These are phyloP conservation scores for Russula abietina DNA, from an alignment of 768 basidiomycete species.

Conservation along the genomic window DNA sequence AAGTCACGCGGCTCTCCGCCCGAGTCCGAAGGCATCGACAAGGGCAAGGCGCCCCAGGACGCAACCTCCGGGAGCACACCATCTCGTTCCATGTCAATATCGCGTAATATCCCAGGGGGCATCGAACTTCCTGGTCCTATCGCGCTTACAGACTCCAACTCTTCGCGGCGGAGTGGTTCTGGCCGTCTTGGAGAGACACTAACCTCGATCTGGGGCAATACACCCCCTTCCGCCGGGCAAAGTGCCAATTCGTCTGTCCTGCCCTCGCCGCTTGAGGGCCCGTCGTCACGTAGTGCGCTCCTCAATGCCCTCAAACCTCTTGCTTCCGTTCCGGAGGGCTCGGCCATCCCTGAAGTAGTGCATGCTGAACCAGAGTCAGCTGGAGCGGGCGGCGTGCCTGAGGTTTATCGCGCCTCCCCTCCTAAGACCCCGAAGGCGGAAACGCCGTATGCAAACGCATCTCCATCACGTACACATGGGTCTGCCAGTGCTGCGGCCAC, in stretches of 20 bases:
- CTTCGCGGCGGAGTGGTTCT: constrained; percentile 36
- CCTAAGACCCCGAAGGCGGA: constrained; percentile 23
- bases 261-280: constrained; percentile 30
- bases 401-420: constrained; percentile 13
- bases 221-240: constrained; percentile 14
- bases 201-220: constrained; percentile 44
- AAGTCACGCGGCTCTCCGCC: constrained; percentile 28
- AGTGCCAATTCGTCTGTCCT: constrained; percentile 20
- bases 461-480: constrained; percentile 9
- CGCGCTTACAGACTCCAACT: constrained; percentile 30
- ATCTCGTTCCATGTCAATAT: constrained; percentile 14
- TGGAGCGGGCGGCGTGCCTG: constrained; percentile 1
- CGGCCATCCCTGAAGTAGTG: constrained; percentile 17
- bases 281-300: constrained; percentile 26
- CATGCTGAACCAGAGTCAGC: neutral
- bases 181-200: constrained; percentile 40
- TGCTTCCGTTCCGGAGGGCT: constrained; percentile 23
- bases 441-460: constrained; percentile 18
- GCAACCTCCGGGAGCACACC: neutral
- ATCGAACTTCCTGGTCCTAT: constrained; percentile 33
- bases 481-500: constrained; percentile 2
- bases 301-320: constrained; percentile 28
- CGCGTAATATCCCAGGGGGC: constrained; percentile 27
- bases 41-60: constrained; percentile 29
- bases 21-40: constrained; percentile 23